Base-by-base conservation (phyloP, 2,329 filamentous ascomycete species). In the Cadophora gregata region DNA sequence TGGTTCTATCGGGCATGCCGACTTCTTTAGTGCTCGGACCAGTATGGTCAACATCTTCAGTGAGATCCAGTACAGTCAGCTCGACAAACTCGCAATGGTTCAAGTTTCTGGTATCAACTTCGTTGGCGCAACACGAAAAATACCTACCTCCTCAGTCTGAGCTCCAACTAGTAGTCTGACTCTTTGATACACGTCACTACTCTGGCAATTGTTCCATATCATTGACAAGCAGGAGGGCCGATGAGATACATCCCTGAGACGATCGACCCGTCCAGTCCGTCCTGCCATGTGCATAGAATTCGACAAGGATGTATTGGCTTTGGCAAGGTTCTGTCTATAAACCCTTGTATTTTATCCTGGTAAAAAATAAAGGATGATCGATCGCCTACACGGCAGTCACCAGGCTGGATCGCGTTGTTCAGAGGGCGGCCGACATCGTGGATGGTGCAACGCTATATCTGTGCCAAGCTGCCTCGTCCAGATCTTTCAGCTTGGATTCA, bases 61-160 rank as follows among this genome's bases (percentile, higher is more conserved):
- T 69, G 50, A 70, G 66, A 70, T 70, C 68, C 72, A 73, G 70
- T 71, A 71, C 73, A 74, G 70, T 74, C 71, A 74, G 72, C 66
- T 31, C 53, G 31, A 21, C 38, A 50, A 51, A 45, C 45, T 38
- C 29, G 62, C 36, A 42, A 45, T 19, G 33, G 6, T 31, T 19
- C 63, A 63, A 29, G 48, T 25, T 59, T 56, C 58, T 67, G 29
- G 62, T 66, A 48, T 48, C 36, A 42, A 55, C 16, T 38, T 55
- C 53, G 42, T 53, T 55, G 63, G 33, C 58, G 51, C 48, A 51
- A 67, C 65, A 53, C 62, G 25, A 25, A 45, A 9, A 25, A 45
- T 67, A 24, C 63, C 59, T 67, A 24, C 63, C 59, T 62, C 62
- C 67, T 42, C 29, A 56, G 47, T 59, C 25, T 58, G 38, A 59